Conservation (phyloP, 352 stramenopile genomes). For the Lagenidium giganteum region DNA sequence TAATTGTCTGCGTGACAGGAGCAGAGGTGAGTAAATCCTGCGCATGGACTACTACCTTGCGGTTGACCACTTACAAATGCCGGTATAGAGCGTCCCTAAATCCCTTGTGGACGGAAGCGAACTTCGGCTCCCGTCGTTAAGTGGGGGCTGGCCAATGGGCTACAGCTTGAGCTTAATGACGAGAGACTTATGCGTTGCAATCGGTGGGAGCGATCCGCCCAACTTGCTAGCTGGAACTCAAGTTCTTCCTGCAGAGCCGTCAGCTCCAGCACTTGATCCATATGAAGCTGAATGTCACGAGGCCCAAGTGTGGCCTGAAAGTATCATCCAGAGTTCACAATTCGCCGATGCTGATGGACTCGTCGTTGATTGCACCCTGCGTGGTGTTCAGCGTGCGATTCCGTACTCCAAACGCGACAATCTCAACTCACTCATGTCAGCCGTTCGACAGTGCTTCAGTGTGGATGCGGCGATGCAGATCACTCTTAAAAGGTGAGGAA, state of each 20-base stretch:
- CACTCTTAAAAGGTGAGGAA: too few species aligned
- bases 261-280: constrained; percentile 28
- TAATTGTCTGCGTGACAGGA: constrained; percentile 40
- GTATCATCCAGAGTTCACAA: too few species aligned
- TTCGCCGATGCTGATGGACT: not conserved
- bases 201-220: constrained; percentile 11
- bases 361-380: not conserved
- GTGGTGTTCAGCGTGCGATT: too few species aligned
- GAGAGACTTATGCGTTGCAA: constrained; percentile 38
- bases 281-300: constrained; percentile 1
- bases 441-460: too few species aligned
- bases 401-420: too few species aligned
- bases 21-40: constrained; percentile 24
- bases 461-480: too few species aligned
- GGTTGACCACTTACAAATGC: too few species aligned
- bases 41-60: too few species aligned
- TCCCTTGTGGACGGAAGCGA: constrained; percentile 24
- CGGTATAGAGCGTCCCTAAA: too few species aligned
- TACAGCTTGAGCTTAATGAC: constrained; percentile 47
- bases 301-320: too few species aligned
- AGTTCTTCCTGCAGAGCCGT: constrained; percentile 16
- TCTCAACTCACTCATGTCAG: too few species aligned
- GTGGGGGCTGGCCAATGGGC: constrained; percentile 35
- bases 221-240: constrained; percentile 7
- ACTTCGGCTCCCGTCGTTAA: constrained; percentile 46